Evolutionary conservation across 108 stramenopile species (phyloP), one percentile per base, ranked within the genome.

Genomic region (Fragilaria crotonensis): DNA sequence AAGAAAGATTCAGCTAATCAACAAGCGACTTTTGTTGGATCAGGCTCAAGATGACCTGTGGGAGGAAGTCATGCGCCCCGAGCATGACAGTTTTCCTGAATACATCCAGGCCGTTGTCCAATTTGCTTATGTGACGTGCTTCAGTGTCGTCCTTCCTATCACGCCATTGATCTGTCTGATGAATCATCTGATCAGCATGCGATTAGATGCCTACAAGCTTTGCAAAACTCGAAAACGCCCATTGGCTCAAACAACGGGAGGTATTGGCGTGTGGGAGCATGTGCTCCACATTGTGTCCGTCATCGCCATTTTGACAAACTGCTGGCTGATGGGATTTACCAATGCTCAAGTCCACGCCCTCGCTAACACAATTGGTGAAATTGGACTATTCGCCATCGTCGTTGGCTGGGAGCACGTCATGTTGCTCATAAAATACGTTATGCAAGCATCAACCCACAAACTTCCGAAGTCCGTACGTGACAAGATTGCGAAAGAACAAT

Each of bases 251-350:
- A 90, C 90, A 66, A 96, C 97, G 5, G 93, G 93, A 25, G 89
- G 93, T 14, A 97, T 99, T 33, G 98, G 96, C 41, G 85, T 96
- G 25, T 99, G 97, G 97, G 84, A 93, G 51, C 89, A 92, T 56
- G 84, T 97, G 41, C 81, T 99, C 17, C 90, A 94, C 56, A 84
- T 98, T 71, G 95, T 99, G 30, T 93, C 94, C 2, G 84, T 96
- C 1, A 78, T 96, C 67, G 95, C 95, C 1, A 86, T 97, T 20
- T 72, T 99, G 18, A 96, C 93, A 51, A 99, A 99, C 67, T 95
- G 91, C 60, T 90, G 89, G 57, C 66, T 97, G 33, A 88, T 98
- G 70, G 90, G 88, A 14, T 91, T 96, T 49, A 92, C 95, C 14
- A 91, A 73, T 56, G 52, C 66, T 0, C 52, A 82, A 20, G 79